Evolutionary conservation across 352 stramenopile species (phyloP).

Genomic region (Peronospora farinosa): DNA sequence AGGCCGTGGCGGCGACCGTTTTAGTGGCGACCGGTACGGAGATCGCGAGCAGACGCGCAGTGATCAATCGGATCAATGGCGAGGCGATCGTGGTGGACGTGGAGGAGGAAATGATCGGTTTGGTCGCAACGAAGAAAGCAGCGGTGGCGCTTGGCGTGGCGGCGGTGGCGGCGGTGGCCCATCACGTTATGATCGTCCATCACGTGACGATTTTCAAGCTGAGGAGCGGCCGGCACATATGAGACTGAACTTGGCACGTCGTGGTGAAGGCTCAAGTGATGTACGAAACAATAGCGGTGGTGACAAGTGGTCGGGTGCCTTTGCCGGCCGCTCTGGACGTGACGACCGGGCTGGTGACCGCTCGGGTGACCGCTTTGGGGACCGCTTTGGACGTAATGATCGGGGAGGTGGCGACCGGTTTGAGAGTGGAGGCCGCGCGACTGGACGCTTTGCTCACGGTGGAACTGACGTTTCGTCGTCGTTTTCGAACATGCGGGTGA

Average conservation of each 20-base stretch:
- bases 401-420: conserved; percentile 27
- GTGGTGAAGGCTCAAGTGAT: conserved; percentile 26
- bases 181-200: conserved; percentile 65
- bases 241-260: conserved; percentile 68
- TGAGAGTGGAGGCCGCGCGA: conserved; percentile 18
- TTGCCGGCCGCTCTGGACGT: conserved; percentile 19
- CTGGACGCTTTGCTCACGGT: conserved; percentile 34
- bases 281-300: conserved; percentile 29
- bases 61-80: conserved; percentile 50
- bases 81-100: conserved; percentile 31
- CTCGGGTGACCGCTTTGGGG: conserved; percentile 20
- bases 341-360: conserved; percentile 8
- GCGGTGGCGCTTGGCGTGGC: conserved; percentile 32
- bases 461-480: conserved; percentile 32
- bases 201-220: conserved; percentile 42
- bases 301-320: conserved; percentile 55
- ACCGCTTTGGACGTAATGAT: background rate
- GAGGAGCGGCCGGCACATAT: conserved; percentile 73
- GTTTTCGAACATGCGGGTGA: conserved; percentile 44
- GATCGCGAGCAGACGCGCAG: conserved; percentile 44
- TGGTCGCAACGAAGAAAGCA: conserved; percentile 19
- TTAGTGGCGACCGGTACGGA: conserved; percentile 29
- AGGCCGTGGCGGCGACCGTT: conserved; percentile 36
- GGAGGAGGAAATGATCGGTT: conserved; percentile 26
- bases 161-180: conserved; percentile 26